Base-by-base conservation (phyloP, 2,329 filamentous ascomycete genomes). In the Clonostachys solani region DNA sequence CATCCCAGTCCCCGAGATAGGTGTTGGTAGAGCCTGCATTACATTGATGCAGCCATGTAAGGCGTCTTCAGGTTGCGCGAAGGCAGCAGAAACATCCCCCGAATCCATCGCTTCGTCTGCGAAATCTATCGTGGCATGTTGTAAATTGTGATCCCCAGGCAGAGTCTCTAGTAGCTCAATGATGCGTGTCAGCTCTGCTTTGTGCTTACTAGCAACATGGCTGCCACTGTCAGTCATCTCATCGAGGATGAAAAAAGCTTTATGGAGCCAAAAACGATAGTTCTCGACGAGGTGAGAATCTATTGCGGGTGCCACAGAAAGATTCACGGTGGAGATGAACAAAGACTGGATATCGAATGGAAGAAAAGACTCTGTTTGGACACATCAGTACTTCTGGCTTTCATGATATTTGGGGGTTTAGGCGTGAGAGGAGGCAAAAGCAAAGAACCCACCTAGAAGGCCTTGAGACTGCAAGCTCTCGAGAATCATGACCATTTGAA, bases 171-270 rank as follows among this genome's bases (percentile, higher is more conserved):
- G 23, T 29, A 29, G 3, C 4, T 29, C 23, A 3, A 29, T 29
- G 23, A 29, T 29, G 9, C 23, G 23, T 10, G 23, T 29, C 3
- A 78, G 58, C 49, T 78, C 75, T 3, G 62, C 61, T 42, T 68
- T 63, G 12, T 68, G 64, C 35, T 71, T 70, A 6, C 60, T 60
- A 1, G 75, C 75, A 10, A 77, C 66, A 1, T 67, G 58, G 42
- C 76, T 77, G 0, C 74, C 73, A 35, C 65, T 65, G 1, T 61
- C 59, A 7, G 68, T 60, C 60, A 78, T 75, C 12, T 73, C 72
- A 19, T 74, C 70, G 6, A 78, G 63, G 6, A 77, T 65, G 1
- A 52, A 46, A 37, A 71, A 69, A 0, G 70, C 65, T 36, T 68
- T 72, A 18, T 38, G 36, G 12, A 38, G 36, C 36, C 36, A 38